phyloP scores from a whole-genome alignment of 257 asterid genomes.

The Lavandula angustifolia region DNA sequence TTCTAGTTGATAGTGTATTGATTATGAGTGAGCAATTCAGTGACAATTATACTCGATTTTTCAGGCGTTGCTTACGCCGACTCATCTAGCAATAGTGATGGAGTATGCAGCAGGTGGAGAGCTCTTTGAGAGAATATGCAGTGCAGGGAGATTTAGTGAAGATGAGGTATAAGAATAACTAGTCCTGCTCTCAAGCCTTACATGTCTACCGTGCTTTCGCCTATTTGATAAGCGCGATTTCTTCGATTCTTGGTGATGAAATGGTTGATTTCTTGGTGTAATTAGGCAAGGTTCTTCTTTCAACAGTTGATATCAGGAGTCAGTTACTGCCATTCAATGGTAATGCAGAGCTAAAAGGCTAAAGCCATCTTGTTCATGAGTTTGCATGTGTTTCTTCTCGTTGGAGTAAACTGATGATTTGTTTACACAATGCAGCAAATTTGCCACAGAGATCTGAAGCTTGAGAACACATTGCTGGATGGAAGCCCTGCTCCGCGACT shows the following conservation, averaged over 20 bases:
- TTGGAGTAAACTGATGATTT: not conserved
- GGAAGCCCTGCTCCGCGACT: constrained; percentile 68
- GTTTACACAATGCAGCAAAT: constrained; percentile 56
- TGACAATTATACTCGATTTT: no score
- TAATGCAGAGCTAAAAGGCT: constrained; percentile 13
- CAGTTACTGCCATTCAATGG: constrained; percentile 81
- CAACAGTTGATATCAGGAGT: constrained; percentile 82
- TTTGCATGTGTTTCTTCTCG: not conserved
- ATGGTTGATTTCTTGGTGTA: not conserved
- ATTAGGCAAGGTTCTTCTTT: constrained; percentile 76
- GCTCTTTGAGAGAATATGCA: constrained; percentile 70
- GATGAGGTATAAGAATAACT: constrained; percentile 51
- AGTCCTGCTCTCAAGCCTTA: not conserved
- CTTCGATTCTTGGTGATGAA: no score
- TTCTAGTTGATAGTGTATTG: no score
- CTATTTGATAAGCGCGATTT: no score
- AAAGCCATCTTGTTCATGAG: no score
- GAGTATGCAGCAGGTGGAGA: constrained; percentile 87
- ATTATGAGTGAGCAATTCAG: no score
- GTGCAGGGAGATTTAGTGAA: constrained; percentile 74
- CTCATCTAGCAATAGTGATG: constrained; percentile 80
- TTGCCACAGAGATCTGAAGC: constrained; percentile 84
- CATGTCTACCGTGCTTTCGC: not conserved
- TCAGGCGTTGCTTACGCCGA: constrained; percentile 70
- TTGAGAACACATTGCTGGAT: constrained; percentile 73